Conservation (phyloP, 768 basidiomycete genomes). For the Pisolithus albus region DNA sequence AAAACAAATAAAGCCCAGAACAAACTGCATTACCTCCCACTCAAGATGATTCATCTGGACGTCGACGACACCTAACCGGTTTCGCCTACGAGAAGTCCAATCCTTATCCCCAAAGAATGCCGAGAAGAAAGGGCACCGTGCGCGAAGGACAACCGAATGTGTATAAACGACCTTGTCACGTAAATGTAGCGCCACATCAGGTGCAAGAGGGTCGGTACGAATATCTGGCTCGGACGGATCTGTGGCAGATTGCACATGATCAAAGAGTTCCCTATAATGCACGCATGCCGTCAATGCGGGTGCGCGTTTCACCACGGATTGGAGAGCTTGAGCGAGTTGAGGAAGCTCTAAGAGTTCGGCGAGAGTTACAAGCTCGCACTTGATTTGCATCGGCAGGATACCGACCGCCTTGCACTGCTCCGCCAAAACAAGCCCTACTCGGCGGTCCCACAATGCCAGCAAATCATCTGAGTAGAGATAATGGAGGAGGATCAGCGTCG, state of each 20-base stretch:
- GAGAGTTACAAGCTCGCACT: constrained; percentile 54
- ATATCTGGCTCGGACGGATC: constrained; percentile 4
- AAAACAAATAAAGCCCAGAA: constrained; percentile 71
- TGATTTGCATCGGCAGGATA: constrained; percentile 43
- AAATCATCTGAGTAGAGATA: constrained; percentile 89
- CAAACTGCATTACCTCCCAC: constrained; percentile 70
- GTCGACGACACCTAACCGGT: constrained; percentile 43
- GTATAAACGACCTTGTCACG: constrained; percentile 57
- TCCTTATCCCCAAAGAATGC: constrained; percentile 76
- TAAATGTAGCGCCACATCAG: constrained; percentile 70
- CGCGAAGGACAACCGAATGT: constrained; percentile 73
- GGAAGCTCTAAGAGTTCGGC: constrained; percentile 55
- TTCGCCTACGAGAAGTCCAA: constrained; percentile 69
- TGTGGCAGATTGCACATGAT: constrained; percentile 13
- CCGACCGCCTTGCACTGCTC: constrained; percentile 33
- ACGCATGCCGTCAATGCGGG: constrained; percentile 41
- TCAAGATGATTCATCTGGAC: constrained; percentile 66
- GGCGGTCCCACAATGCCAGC: constrained; percentile 77
- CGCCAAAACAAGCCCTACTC: constrained; percentile 44
- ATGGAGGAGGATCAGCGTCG: constrained; percentile 67
- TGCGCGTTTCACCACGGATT: constrained; percentile 51
- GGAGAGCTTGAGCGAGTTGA: constrained; percentile 46
- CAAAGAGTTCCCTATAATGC: constrained; percentile 49
- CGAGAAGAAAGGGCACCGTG: constrained; percentile 78
- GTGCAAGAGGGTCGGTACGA: constrained; percentile 29